Evolutionary conservation across 2,329 filamentous ascomycete genomes (phyloP), one percentile per base, ranked within the genome.

Genomic region (Fusarium nematophilum): DNA sequence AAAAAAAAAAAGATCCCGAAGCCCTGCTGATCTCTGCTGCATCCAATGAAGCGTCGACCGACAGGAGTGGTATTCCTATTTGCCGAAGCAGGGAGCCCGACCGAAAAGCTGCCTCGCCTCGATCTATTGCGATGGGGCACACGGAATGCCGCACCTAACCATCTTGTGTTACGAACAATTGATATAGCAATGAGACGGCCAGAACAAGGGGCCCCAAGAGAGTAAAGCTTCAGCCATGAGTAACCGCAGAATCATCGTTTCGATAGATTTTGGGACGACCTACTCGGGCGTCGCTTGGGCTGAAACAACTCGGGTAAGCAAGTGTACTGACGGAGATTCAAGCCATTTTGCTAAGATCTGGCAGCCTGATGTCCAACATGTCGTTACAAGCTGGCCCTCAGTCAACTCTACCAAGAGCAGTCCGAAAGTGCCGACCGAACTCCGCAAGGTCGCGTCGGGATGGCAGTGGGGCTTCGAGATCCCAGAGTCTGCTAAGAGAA

Each of bases 231-330:
- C 51, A 43, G 68, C 36, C 54, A 75, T 75, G 73, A 57, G 59
- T 50, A 66, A 69, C 33, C 65, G 76, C 63, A 79, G 75, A 66
- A 78, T 84, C 57, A 76, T 84, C 45, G 76, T 84, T 58, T 82
- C 80, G 15, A 80, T 85, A 54, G 83, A 85, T 65, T 85, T 85
- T 62, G 83, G 83, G 21, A 85, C 83, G 10, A 86, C 83, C 5
- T 85, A 81, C 66, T 83, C 82, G 11, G 82, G 81, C 25, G 74
- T 84, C n/a, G 80, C 81, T 25, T 85, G 81, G 79, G 78, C 78
- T 34, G 76, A 81, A 54, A 79, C 79, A 39, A 73, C 64, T 40
- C 70, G 70, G 30, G 75, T 75, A 72, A 70, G 73, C 62, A 17
- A 17, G 36, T 49, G 10, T 38, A 37, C 36, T 60, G 36, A 27